Evolutionary conservation across 371 early-diverging fungal species (phyloP).

Genomic region (Fennellomyces sp.): DNA sequence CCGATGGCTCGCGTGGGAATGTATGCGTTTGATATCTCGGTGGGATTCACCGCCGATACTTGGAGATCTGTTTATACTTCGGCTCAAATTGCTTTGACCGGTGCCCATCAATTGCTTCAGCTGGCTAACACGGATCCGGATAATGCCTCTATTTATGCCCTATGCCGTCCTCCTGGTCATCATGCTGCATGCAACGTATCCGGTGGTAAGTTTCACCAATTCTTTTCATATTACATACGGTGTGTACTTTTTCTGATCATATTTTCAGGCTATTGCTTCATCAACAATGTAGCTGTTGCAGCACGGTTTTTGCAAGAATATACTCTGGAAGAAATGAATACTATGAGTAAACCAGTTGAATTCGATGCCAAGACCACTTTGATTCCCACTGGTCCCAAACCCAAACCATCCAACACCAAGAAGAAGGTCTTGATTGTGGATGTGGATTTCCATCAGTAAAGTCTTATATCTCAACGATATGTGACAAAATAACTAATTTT

Average conservation of each 20-base stretch:
- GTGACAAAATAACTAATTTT: not conserved
- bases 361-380: not conserved
- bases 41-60: constrained; percentile 64
- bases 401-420: constrained; percentile 29
- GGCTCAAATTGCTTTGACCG: constrained; percentile 68
- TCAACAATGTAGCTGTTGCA: constrained; percentile 65
- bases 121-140: not conserved
- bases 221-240: not conserved
- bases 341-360: constrained; percentile 17
- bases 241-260: no score
- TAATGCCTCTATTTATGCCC: constrained; percentile 51
- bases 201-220: constrained; percentile 37
- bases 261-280: constrained; percentile 46
- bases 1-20: constrained; percentile 33
- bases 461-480: not conserved
- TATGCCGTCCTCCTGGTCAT: constrained; percentile 74
- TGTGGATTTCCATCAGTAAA: constrained; percentile 73
- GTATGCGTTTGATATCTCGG: constrained; percentile 62
- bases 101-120: constrained; percentile 47
- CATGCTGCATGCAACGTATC: constrained; percentile 59
- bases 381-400: not conserved
- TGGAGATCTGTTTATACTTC: constrained; percentile 66
- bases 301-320: constrained; percentile 58
- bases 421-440: constrained; percentile 57
- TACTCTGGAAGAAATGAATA: constrained; percentile 30